Conservation (phyloP, 2,329 filamentous ascomycete species). For the Huntiella abstrusa region DNA sequence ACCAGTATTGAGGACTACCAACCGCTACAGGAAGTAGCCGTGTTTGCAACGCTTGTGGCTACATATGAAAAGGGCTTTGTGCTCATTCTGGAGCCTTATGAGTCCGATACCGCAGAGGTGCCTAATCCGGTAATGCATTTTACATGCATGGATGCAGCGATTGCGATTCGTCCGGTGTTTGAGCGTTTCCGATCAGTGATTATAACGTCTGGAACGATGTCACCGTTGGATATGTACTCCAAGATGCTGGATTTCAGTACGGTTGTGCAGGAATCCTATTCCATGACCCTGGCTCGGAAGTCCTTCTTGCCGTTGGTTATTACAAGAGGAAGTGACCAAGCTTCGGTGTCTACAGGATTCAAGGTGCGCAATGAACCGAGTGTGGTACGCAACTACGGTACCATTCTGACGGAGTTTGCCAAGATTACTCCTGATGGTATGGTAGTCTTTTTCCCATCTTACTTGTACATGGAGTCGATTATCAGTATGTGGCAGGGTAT, state of each 20-base stretch:
- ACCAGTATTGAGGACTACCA: slow-evolving; percentile 98
- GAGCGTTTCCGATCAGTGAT: slow-evolving; percentile 96
- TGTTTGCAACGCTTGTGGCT: slow-evolving; percentile 85
- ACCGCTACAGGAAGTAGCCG: slow-evolving; percentile 89
- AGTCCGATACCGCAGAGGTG: slow-evolving; percentile 86
- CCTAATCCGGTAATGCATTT: slow-evolving; percentile 96
- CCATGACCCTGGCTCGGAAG: slow-evolving; percentile 80
- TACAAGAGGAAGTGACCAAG: slow-evolving; percentile 84
- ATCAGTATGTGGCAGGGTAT: slow-evolving; percentile 99
- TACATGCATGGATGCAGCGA: slow-evolving; percentile 88
- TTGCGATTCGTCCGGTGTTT: slow-evolving; percentile 94
- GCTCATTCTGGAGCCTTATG: slow-evolving; percentile 90
- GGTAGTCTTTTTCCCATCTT: slow-evolving; percentile 98
- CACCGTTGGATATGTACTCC: slow-evolving; percentile 94
- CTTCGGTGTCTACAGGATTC: slow-evolving; percentile 81
- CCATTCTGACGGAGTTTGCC: slow-evolving; percentile 80
- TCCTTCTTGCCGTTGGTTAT: slow-evolving; percentile 99
- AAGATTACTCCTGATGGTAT: slow-evolving; percentile 92
- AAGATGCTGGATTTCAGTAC: slow-evolving; percentile 92
- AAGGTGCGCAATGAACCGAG: slow-evolving; percentile 89
- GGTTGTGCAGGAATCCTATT: slow-evolving; percentile 91
- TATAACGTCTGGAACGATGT: slow-evolving; percentile 94
- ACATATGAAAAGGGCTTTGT: slow-evolving; percentile 96
- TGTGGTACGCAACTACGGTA: slow-evolving; percentile 94
- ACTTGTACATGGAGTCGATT: slow-evolving; percentile 97